Evolutionary conservation across 768 basidiomycete genomes (phyloP).

Genomic region (Dacryopinax spathularia): DNA sequence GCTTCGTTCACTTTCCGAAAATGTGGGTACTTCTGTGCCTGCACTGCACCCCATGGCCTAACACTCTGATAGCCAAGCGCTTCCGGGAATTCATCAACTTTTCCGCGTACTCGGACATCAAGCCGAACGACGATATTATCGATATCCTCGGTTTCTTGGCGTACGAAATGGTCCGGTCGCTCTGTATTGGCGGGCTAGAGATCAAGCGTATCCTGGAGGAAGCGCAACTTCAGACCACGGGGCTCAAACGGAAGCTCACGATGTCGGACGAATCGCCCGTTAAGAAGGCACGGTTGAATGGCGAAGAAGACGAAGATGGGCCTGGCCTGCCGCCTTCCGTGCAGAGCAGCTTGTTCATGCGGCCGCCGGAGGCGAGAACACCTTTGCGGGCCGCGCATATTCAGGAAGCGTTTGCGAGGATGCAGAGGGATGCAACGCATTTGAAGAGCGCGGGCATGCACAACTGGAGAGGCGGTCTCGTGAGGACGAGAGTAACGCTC

Average conservation of each 20-base stretch:
- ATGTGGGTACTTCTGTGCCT: slow-evolving; percentile 36
- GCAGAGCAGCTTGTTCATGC: slow-evolving; percentile 60
- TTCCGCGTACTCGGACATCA: slow-evolving; percentile 70
- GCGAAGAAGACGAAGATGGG: slow-evolving; percentile 36
- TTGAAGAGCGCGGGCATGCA: slow-evolving; percentile 71
- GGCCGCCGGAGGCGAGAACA: slow-evolving; percentile 66
- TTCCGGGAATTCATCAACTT: slow-evolving; percentile 91
- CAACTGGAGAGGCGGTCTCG: slow-evolving; percentile 77
- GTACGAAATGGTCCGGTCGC: slow-evolving; percentile 90
- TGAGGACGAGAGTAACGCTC: slow-evolving; percentile 63
- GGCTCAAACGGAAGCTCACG: neutral
- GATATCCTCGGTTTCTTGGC: slow-evolving; percentile 95
- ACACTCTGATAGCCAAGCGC: slow-evolving; percentile 52
- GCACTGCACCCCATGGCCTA: neutral
- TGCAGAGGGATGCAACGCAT: slow-evolving; percentile 77
- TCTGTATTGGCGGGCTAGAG: slow-evolving; percentile 75
- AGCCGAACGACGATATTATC: slow-evolving; percentile 83
- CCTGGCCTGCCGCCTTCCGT: slow-evolving; percentile 32
- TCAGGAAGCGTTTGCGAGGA: slow-evolving; percentile 77
- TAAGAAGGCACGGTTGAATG: slow-evolving; percentile 43
- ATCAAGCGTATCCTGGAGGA: slow-evolving; percentile 71
- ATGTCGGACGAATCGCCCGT: slow-evolving; percentile 20
- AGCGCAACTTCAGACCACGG: slow-evolving; percentile 32
- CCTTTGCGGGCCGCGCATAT: slow-evolving; percentile 74
- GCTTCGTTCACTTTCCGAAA: slow-evolving; percentile 95